Conservation (phyloP, 2,329 filamentous ascomycete species). For the Mariannaea sp. region DNA sequence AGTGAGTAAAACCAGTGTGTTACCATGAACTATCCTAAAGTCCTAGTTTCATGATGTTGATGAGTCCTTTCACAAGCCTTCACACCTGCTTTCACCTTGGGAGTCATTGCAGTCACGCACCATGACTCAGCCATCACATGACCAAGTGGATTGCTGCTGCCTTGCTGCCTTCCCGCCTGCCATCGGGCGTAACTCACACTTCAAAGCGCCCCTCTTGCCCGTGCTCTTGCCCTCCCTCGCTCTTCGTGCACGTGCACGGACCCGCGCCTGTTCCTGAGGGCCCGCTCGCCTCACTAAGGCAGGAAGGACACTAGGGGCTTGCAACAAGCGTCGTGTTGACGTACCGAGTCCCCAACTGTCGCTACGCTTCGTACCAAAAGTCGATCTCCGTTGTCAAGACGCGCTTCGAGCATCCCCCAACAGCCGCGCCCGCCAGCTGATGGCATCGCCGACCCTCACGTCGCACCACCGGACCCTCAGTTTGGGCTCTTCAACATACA, state of each 20-base stretch:
- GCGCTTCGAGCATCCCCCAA: not conserved
- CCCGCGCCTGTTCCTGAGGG: conserved; percentile 24
- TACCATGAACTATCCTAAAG: too few relatives aligned
- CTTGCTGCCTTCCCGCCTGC: not conserved
- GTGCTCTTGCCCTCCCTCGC: not conserved
- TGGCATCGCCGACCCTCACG: conserved; percentile 22
- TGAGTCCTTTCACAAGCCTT: too few relatives aligned
- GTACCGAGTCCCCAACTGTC: too few relatives aligned
- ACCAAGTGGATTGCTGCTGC: conserved; percentile 4
- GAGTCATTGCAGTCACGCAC: too few relatives aligned
- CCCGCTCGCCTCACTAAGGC: conserved; percentile 10
- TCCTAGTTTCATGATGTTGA: too few relatives aligned
- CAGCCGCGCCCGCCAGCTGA: conserved; percentile 21
- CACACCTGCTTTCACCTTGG: too few relatives aligned
- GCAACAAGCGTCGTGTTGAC: conserved; percentile 28
- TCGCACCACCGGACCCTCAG: conserved; percentile 5
- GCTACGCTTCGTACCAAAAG: conserved; percentile 11
- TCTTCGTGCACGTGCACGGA: conserved; percentile 21
- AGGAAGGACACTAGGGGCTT: too few relatives aligned
- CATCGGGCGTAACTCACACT: not conserved
- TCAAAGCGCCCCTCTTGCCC: not conserved
- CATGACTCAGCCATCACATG: conserved; percentile 27
- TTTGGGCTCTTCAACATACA: conserved; percentile 8
- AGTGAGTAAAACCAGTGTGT: too few relatives aligned
- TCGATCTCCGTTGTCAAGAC: conserved; percentile 12